These are phyloP conservation scores for Citrus hindsii DNA, from an alignment of 345 rosid genomes.

Conservation along the genomic window DNA sequence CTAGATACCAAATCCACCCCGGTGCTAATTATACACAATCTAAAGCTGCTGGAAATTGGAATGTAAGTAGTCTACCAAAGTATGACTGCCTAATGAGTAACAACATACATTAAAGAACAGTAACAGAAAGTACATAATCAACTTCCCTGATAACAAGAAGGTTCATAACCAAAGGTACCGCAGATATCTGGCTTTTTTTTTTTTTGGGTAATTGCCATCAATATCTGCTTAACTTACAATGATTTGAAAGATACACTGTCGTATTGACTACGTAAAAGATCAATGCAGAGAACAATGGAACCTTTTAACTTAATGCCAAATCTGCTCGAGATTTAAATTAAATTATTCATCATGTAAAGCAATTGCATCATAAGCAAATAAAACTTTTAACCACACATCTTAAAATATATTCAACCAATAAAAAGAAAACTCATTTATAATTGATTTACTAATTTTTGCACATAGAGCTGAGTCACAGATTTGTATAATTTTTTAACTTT, in stretches of 20 bases:
- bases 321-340: background rate
- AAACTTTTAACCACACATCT: background rate
- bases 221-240: background rate
- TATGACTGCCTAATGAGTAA: background rate
- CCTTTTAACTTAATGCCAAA: background rate
- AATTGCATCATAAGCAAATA: background rate
- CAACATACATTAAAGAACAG: background rate
- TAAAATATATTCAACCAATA: background rate
- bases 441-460: background rate
- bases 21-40: background rate
- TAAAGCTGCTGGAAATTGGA: background rate
- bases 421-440: background rate
- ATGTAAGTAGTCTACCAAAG: background rate
- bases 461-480: background rate
- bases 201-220: background rate
- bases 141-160: background rate
- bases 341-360: background rate
- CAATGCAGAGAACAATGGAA: background rate
- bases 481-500: background rate
- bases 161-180: background rate
- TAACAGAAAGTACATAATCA: background rate
- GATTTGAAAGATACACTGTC: background rate
- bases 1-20: background rate
- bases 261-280: background rate
- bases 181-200: background rate